Evolutionary conservation across 1,139 yeast genomes (phyloP), one percentile per base, ranked within the genome.

Genomic region (Geotrichum klebahnii): DNA sequence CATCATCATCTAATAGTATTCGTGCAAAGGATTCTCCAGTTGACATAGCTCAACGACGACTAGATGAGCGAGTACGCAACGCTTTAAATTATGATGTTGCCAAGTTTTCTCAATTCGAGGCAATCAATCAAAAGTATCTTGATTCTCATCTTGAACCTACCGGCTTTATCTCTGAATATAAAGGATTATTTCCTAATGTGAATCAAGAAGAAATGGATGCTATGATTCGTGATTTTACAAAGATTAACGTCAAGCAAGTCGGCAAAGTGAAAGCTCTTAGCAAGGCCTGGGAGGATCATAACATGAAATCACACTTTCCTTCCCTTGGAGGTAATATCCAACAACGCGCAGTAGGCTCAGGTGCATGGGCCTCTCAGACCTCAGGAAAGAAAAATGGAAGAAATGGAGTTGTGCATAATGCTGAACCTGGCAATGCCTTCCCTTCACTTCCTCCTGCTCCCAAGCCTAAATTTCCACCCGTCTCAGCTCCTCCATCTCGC

Each of bases 51-150:
- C 76, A 72, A 58, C 71, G 75, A 63, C 74, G 96, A 56, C 73
- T 89, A 38, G 94, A 85, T 57, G 96, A 88, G 64, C 75, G 96
- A 60, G 96, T 96, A 0, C 81, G 82, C 6, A 59, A 59, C 38
- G 57, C 60, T 43, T 70, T 86, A 52, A 75, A 78, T 49, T 80
- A 83, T 57, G 76, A 81, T 34, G 67, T 68, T 5, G 65, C 67
- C 9, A 71, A 72, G 32, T 73, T 81, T 57, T 68, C 72, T 10
- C 64, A 70, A 48, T 88, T 88, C 62, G 64, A 67, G 28, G 67
- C 68, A 1, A 55, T 78, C 19, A 85, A 83, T 61, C 68, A 69
- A 20, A 65, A 70, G 12, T 87, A 71, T 63, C 72, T 73, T 45
- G 67, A 74, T 28, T 73, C 75, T 46, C 68, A 71, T 20, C 60